A percentile compares a stretch with the other conserved stretches of the same genome.
Conservation (phyloP, 306 rosid genomes). For the Pyrus pyrifolia region DNA sequence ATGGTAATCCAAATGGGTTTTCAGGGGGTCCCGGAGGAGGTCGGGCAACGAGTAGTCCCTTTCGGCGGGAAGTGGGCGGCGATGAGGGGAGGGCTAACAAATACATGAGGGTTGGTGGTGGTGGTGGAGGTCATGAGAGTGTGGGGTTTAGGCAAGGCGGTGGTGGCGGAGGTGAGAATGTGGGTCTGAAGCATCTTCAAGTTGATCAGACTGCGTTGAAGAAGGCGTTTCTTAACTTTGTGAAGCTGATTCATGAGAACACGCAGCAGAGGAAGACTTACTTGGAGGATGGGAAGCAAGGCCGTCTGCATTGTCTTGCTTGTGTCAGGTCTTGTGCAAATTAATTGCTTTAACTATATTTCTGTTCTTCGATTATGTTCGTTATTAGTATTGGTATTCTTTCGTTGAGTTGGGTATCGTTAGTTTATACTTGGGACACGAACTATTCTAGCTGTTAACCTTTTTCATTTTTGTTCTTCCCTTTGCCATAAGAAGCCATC, state of each 20-base stretch:
- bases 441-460: background rate
- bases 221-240: constrained; percentile 62
- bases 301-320: constrained; percentile 71
- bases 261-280: constrained; percentile 51
- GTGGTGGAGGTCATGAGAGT: constrained; percentile 32
- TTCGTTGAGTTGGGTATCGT: background rate
- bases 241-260: constrained; percentile 57
- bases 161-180: constrained; percentile 1
- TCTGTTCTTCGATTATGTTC: background rate
- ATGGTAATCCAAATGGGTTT: constrained; percentile 46
- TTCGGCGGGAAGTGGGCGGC: constrained; percentile 22
- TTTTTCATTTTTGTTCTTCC: background rate
- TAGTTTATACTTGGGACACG: background rate
- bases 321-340: constrained; percentile 68
- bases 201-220: constrained; percentile 66
- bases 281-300: constrained; percentile 72
- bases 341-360: constrained; percentile 1
- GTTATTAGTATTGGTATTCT: background rate
- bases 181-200: constrained; percentile 37
- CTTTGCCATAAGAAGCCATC: background rate
- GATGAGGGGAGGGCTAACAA: constrained; percentile 51
- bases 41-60: constrained; percentile 33
- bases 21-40: constrained; percentile 18
- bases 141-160: constrained; percentile 28
- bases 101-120: constrained; percentile 47